A percentile compares a stretch with the other conserved stretches of the same genome.
Conservation (phyloP, 2,329 filamentous ascomycete genomes). For the Fusarium dlaminii region DNA sequence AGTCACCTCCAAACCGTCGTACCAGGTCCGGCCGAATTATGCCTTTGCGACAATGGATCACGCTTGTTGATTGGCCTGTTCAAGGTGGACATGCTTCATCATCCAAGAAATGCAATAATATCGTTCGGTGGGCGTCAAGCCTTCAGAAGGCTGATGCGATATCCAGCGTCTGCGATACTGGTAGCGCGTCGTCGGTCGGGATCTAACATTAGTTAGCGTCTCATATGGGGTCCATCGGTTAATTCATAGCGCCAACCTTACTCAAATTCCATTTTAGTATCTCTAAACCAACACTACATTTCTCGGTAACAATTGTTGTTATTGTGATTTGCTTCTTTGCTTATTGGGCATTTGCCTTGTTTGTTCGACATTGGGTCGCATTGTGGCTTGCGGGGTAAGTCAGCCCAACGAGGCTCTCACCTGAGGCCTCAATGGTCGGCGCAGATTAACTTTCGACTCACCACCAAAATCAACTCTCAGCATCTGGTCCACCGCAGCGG, state of each 20-base stretch:
- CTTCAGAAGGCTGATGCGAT: background rate
- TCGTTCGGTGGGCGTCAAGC: fast-evolving
- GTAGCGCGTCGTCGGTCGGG: fast-evolving
- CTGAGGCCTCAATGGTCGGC: background rate
- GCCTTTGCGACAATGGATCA: fast-evolving
- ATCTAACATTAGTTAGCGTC: background rate
- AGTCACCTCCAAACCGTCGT: background rate
- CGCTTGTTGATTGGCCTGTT: fast-evolving
- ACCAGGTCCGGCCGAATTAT: background rate
- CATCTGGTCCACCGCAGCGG: fast-evolving
- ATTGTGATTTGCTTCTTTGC: no score
- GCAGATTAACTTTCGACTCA: no score
- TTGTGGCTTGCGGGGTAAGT: background rate
- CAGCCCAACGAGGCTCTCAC: background rate
- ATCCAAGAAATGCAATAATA: fast-evolving
- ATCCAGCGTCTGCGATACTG: fast-evolving
- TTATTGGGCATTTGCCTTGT: background rate
- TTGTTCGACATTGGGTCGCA: background rate
- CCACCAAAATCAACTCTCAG: background rate
- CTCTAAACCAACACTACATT: background rate
- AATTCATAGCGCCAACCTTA: background rate
- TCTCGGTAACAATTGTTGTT: fast-evolving
- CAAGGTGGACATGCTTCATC: fast-evolving
- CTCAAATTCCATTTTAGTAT: fast-evolving
- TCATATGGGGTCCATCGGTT: fast-evolving